Conservation (phyloP, 352 stramenopile species). For the Pythium sp. region DNA sequence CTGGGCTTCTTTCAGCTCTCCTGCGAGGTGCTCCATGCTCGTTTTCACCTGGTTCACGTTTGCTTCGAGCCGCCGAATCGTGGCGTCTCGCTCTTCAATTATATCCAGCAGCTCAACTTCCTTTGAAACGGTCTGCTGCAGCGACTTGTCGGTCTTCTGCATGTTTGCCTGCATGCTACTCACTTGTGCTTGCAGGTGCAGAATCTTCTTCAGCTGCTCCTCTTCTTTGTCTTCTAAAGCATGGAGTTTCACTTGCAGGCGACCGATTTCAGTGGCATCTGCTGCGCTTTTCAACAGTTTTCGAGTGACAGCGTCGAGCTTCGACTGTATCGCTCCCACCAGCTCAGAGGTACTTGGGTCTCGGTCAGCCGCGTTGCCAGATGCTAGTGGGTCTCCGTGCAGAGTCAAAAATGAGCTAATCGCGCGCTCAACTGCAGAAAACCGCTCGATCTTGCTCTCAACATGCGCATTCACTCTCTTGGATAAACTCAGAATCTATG, state of each 20-base stretch:
- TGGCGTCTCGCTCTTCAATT: constrained; percentile 25
- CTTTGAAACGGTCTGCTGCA: constrained; percentile 25
- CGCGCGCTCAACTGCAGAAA: constrained; percentile 15
- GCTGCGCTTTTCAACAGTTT: constrained; percentile 8
- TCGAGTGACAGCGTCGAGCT: constrained; percentile 17
- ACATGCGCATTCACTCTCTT: constrained; percentile 10
- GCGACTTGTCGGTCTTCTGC: constrained; percentile 18
- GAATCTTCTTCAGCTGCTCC: constrained; percentile 26
- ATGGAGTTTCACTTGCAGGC: constrained; percentile 16
- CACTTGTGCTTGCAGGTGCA: constrained; percentile 31
- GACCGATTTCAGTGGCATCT: constrained; percentile 7
- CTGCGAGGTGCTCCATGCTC: constrained; percentile 40
- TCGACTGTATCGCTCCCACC: not conserved
- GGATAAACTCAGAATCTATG: constrained; percentile 19
- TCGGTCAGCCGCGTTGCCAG: not conserved
- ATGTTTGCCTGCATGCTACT: constrained; percentile 24
- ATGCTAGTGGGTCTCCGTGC: constrained; percentile 18
- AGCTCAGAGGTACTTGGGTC: not conserved
- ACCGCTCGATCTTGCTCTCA: constrained; percentile 4
- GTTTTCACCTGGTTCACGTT: constrained; percentile 31
- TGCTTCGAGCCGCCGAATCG: constrained; percentile 27
- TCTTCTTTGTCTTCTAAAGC: constrained; percentile 21
- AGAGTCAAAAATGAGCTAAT: constrained; percentile 30
- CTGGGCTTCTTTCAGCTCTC: constrained; percentile 53
- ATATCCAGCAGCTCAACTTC: constrained; percentile 28